Conservation (phyloP, 208 protist species). For the Trypanosoma melophagium region DNA sequence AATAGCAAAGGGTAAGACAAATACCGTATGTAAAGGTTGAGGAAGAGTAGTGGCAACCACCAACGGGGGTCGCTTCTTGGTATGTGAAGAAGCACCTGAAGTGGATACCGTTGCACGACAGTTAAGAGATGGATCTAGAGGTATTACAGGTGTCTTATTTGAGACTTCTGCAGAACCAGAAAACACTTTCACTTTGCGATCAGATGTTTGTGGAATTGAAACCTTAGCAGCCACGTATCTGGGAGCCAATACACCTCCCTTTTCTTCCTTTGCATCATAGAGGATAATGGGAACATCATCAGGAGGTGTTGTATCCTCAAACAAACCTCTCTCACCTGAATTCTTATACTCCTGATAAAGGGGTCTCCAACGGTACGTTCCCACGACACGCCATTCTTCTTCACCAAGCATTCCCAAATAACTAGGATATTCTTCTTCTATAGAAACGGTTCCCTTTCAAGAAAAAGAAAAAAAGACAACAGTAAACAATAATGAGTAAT, state of each 20-base stretch:
- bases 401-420: conserved; percentile 2
- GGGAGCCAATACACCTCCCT: conserved; percentile 36
- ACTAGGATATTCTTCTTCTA: background rate
- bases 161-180: conserved; percentile 39
- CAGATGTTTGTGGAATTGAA: conserved; percentile 39
- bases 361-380: conserved; percentile 34
- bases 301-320: background rate
- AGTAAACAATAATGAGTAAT: conserved; percentile 1
- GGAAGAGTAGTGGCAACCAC: conserved; percentile 52
- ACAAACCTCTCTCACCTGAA: background rate
- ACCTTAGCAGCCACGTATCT: conserved; percentile 54
- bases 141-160: conserved; percentile 9
- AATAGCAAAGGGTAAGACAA: conserved; percentile 45
- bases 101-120: conserved; percentile 23
- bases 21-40: conserved; percentile 34
- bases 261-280: conserved; percentile 35
- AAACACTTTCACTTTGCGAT: conserved; percentile 48
- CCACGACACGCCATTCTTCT: conserved; percentile 44
- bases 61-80: conserved; percentile 21
- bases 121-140: conserved; percentile 35
- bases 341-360: conserved; percentile 33
- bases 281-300: conserved; percentile 32
- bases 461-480: conserved; percentile 14
- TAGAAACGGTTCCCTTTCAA: conserved; percentile 3
- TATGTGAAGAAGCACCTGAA: conserved; percentile 10